Evolutionary conservation across 306 rosid genomes (phyloP).

Genomic region (Cicer yamashitae): DNA sequence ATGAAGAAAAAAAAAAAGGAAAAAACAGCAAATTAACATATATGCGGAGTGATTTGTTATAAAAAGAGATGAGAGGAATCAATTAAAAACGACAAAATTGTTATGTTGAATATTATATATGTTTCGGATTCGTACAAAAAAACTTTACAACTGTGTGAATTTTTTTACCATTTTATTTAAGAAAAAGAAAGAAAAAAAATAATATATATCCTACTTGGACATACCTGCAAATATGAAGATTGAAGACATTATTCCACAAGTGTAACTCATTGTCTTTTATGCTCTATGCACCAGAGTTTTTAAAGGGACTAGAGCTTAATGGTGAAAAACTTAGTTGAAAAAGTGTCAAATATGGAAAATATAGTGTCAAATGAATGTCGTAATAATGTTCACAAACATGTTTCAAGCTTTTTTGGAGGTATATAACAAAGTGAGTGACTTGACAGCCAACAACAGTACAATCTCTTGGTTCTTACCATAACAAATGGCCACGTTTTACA

Average conservation of each 20-base stretch:
- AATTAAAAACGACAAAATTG: no score
- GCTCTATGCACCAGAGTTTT: neutral
- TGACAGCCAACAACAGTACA: constrained; percentile 16
- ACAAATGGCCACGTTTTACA: constrained; percentile 39
- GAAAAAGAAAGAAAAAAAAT: neutral
- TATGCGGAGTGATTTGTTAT: neutral
- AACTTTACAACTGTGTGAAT: no score
- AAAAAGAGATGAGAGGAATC: no score
- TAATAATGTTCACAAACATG: constrained; percentile 21
- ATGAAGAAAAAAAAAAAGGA: neutral
- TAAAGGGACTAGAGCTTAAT: neutral
- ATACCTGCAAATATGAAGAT: constrained; percentile 30
- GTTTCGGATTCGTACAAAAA: accelerated
- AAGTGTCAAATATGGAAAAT: constrained; percentile 4
- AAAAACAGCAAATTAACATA: neutral
- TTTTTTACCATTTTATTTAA: no score
- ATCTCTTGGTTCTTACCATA: constrained; percentile 32
- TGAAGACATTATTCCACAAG: constrained; percentile 23
- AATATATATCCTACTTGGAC: constrained; percentile 10
- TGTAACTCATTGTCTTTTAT: neutral
- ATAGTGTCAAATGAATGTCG: neutral
- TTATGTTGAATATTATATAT: no score
- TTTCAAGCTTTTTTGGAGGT: neutral
- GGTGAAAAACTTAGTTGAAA: neutral
- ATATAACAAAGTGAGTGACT: constrained; percentile 18